These are phyloP conservation scores for Penicillium griseofulvum DNA, from an alignment of 2,329 filamentous ascomycete species.

Conservation along the genomic window DNA sequence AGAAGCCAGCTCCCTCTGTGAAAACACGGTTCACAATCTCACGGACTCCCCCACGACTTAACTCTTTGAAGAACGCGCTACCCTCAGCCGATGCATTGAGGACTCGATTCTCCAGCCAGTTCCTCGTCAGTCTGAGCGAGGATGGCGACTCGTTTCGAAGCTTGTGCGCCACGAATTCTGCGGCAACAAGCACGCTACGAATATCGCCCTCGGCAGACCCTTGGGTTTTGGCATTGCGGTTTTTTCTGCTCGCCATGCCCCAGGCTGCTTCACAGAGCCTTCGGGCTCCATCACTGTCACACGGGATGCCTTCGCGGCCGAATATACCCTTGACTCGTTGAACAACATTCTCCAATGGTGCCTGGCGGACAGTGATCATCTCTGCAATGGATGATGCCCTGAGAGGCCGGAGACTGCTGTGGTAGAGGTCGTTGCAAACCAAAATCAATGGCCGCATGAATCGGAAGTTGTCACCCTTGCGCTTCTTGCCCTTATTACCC, in stretches of 20 bases:
- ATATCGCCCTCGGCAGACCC: constrained; percentile 56
- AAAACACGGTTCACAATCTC: constrained; percentile 67
- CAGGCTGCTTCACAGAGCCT: constrained; percentile 65
- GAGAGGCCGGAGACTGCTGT: constrained; percentile 79
- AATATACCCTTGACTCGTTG: constrained; percentile 79
- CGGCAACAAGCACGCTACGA: constrained; percentile 62
- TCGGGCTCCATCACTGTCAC: constrained; percentile 84
- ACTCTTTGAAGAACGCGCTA: constrained; percentile 53
- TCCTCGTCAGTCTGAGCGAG: constrained; percentile 50
- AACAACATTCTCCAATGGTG: constrained; percentile 81
- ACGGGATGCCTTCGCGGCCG: constrained; percentile 80
- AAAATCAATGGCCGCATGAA: constrained; percentile 85
- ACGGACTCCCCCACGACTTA: constrained; percentile 62
- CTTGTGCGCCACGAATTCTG: constrained; percentile 64
- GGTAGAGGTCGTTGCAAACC: constrained; percentile 97
- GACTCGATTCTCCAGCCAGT: constrained; percentile 61
- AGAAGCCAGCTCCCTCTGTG: constrained; percentile 62
- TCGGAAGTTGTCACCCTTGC: constrained; percentile 81
- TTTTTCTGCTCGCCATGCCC: constrained; percentile 61
- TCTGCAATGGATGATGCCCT: constrained; percentile 84
- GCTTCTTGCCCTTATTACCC: constrained; percentile 41
- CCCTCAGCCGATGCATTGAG: constrained; percentile 53
- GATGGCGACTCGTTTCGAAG: constrained; percentile 47
- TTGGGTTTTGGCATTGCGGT: constrained; percentile 45
- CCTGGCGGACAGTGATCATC: constrained; percentile 86